Percentiles rank a stretch among this genome's conserved stretches.
Conservation (phyloP, 169 alveolate genomes). For the Theileria annulata region DNA sequence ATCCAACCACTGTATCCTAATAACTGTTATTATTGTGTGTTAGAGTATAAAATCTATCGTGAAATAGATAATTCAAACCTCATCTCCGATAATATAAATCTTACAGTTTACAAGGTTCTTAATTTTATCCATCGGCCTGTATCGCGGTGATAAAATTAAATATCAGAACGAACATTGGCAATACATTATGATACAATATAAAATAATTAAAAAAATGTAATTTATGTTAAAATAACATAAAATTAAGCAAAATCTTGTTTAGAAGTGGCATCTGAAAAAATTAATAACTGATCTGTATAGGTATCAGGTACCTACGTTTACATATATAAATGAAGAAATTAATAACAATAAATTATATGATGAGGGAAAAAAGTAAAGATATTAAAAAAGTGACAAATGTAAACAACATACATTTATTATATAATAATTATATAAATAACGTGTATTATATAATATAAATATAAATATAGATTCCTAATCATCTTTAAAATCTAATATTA, state of each 20-base stretch:
- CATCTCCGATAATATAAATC: constrained; percentile 77
- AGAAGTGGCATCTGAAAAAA: background rate
- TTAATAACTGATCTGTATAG: background rate
- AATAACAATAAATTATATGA: background rate
- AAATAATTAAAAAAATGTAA: background rate
- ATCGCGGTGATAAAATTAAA: background rate
- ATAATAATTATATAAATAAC: background rate
- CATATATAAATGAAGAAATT: background rate
- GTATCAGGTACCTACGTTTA: background rate
- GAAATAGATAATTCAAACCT: constrained; percentile 50
- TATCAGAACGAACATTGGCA: background rate
- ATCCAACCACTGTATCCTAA: constrained; percentile 78
- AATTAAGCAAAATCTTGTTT: background rate
- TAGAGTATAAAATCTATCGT: background rate
- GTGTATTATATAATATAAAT: background rate
- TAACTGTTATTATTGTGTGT: constrained; percentile 2
- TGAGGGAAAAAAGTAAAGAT: background rate
- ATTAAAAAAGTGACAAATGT: background rate
- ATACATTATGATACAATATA: constrained; percentile 1
- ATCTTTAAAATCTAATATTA: background rate
- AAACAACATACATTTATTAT: background rate
- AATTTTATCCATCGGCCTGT: constrained; percentile 43
- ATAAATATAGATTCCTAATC: background rate
- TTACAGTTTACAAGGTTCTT: constrained; percentile 53
- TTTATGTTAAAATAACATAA: background rate